Percentiles rank a stretch among this genome's conserved stretches.
These are phyloP conservation scores for Cercospora sp. DNA, from an alignment of 2,329 filamentous ascomycete species.

Conservation along the genomic window DNA sequence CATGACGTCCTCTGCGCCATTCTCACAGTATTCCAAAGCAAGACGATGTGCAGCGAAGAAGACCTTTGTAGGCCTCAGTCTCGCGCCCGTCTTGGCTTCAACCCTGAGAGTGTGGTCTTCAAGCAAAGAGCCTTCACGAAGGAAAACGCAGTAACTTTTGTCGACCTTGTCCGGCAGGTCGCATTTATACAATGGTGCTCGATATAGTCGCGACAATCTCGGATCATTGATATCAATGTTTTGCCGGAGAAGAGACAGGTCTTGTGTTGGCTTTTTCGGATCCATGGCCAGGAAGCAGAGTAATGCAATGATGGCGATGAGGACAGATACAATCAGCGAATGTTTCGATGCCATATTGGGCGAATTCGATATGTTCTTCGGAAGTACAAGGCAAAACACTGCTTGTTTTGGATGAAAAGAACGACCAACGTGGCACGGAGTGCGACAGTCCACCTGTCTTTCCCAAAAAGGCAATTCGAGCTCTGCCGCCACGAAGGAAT, in stretches of 20 bases:
- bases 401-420: background rate
- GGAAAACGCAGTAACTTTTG: background rate
- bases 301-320: background rate
- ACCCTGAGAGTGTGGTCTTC: background rate
- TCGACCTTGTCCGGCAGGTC: background rate
- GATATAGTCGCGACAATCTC: background rate
- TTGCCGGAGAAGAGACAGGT: background rate
- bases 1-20: background rate
- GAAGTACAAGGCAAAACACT: background rate
- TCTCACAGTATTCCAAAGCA: background rate
- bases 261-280: background rate
- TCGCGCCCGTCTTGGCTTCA: background rate
- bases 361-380: background rate
- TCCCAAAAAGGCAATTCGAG: slow-evolving; percentile 3
- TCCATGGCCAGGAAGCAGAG: background rate
- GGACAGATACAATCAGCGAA: background rate
- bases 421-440: background rate
- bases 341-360: background rate
- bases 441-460: slow-evolving; percentile 2
- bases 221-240: background rate
- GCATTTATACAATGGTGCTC: background rate
- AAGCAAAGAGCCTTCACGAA: background rate
- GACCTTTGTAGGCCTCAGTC: background rate
- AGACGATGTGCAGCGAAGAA: background rate
- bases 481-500: background rate